Evolutionary conservation across 139 green algal genomes (phyloP).

Genomic region (Limnomonas spitsbergensis): DNA sequence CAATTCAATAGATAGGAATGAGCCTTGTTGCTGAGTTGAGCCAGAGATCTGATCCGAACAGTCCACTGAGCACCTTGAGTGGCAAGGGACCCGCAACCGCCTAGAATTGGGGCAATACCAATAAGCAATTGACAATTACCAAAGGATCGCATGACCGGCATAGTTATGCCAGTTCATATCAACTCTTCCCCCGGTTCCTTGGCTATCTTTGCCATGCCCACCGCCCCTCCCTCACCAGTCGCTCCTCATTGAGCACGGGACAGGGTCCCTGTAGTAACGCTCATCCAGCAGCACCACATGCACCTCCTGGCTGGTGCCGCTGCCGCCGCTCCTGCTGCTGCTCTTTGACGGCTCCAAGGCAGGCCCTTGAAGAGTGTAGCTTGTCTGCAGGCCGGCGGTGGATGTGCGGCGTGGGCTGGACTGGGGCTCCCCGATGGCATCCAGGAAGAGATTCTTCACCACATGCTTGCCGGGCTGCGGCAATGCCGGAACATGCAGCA

Average conservation of each 20-base stretch:
- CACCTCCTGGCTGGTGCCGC: constrained; percentile 32
- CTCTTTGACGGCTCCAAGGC: neutral
- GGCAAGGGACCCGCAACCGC: too few species aligned
- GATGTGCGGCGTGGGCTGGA: constrained; percentile 34
- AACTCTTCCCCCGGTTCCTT: too few species aligned
- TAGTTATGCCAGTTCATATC: too few species aligned
- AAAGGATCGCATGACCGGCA: too few species aligned
- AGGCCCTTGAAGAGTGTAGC: constrained; percentile 47
- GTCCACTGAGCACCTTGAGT: too few species aligned
- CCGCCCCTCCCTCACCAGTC: constrained; percentile 50
- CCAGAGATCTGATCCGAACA: too few species aligned
- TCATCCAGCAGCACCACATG: constrained; percentile 65
- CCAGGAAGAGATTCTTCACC: constrained; percentile 65
- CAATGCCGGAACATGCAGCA: neutral
- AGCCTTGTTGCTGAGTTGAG: too few species aligned
- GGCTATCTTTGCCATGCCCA: too few species aligned
- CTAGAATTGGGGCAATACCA: too few species aligned
- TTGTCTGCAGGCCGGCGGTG: constrained; percentile 36
- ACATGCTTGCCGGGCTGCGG: constrained; percentile 48
- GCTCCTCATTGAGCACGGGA: constrained; percentile 51
- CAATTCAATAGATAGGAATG: too few species aligned
- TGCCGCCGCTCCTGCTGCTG: neutral
- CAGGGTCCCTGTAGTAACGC: constrained; percentile 59
- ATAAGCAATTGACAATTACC: too few species aligned
- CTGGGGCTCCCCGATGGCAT: constrained; percentile 49